Evolutionary conservation across 1,139 yeast species (phyloP), one percentile per base, ranked within the genome.

Genomic region (Trichomonascaceae sp.): DNA sequence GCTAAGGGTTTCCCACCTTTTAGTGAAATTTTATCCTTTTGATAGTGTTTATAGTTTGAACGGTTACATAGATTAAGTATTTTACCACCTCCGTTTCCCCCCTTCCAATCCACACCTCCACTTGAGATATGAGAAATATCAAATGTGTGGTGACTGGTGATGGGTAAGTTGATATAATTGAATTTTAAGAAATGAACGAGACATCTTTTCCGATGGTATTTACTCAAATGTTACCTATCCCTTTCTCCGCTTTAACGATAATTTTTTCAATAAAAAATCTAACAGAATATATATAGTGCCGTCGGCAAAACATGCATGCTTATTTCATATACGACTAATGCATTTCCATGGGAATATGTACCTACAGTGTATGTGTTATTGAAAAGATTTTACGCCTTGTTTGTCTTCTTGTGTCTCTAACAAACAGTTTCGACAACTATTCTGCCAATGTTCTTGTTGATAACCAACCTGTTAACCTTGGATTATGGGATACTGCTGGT

Each of bases 401-500:
- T n/a, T n/a, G n/a, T n/a, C n/a, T n/a, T n/a, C n/a, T n/a, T n/a
- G n/a, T n/a, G 22, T 45, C 17, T 8, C 50, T 41, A 48, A 41
- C 50, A 18, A 8, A 5, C 45, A 58, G 61, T 6, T 88, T 88
- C 67, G 96, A 89, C 67, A 88, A 89, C 72, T 89, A 89, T 69
- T 82, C 95, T 3, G 95, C 96, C 18, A 85, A 87, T 49, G 91
- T 90, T 39, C 82, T 87, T 80, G 85, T 85, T 43, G 93, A 86
- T 64, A 87, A 87, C 46, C 89, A 84, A 64, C 85, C 86, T 53
- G 84, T 87, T 63, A 87, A 87, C 65, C 76, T 90, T 52, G 96
- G 95, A 22, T 77, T 90, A 53, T 90, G 96, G 96, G 97, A 90
- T 78, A 90, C 97, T n/a, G 97, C 97, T 8, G 97, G 97, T 30